Evolutionary conservation across 2,329 filamentous ascomycete genomes (phyloP).

Genomic region (Colletotrichum liriopes): DNA sequence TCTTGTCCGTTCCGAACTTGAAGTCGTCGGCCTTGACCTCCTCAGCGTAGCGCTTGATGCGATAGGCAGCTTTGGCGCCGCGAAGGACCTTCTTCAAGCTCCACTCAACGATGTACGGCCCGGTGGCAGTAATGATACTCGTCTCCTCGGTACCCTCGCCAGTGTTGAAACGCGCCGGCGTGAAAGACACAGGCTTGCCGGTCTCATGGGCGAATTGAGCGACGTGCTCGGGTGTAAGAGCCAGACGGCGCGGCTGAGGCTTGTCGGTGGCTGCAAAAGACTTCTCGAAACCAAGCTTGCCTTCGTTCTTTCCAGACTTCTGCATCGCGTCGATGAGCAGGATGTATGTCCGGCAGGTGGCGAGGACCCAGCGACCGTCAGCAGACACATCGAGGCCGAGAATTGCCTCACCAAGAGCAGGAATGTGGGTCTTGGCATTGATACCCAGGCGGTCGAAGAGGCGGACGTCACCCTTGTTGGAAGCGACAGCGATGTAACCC

Average conservation of each 20-base stretch:
- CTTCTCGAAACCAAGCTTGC: conserved; percentile 97
- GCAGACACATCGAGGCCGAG: conserved; percentile 95
- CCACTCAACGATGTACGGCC: conserved; percentile 98
- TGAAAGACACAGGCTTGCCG: conserved; percentile 87
- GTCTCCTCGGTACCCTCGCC: conserved; percentile 87
- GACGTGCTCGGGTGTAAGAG: conserved; percentile 90
- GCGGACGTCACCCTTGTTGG: conserved; percentile 97
- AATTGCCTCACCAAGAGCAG: conserved; percentile 94
- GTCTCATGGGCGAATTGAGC: conserved; percentile 99
- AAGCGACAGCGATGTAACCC: conserved; percentile 96
- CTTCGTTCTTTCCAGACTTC: conserved; percentile 94
- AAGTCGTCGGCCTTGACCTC: conserved; percentile 99
- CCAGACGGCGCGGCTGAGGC: conserved; percentile 91
- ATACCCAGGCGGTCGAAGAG: conserved; percentile 97
- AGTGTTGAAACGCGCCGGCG: conserved; percentile 93
- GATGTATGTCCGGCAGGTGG: conserved; percentile 94
- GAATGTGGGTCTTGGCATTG: conserved; percentile 97
- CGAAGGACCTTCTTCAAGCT: conserved; percentile 89
- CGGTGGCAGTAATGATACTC: conserved; percentile 96
- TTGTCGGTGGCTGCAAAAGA: conserved; percentile 93
- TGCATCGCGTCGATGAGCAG: conserved; percentile 94
- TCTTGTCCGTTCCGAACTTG: conserved; percentile 97
- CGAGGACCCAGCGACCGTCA: conserved; percentile 95
- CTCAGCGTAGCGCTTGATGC: conserved; percentile 95
- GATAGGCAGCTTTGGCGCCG: conserved; percentile 89